Evolutionary conservation across 768 basidiomycete genomes (phyloP).

Genomic region (Paxillus rubicundulus): DNA sequence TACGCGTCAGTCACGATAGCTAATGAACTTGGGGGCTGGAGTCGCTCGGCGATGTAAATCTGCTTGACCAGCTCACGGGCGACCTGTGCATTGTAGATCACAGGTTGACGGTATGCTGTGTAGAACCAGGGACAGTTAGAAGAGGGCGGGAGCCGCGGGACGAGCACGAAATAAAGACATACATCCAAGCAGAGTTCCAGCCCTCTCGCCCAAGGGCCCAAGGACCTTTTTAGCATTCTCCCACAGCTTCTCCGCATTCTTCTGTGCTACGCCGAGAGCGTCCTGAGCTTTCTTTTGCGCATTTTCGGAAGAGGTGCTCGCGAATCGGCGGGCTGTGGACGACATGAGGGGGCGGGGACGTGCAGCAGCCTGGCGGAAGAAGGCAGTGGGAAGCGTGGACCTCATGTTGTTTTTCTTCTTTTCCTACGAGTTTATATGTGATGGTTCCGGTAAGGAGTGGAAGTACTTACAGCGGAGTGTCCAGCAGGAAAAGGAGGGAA

Average conservation of each 20-base stretch:
- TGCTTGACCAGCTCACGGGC: constrained; percentile 73
- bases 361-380: constrained; percentile 21
- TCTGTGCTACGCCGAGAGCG: constrained; percentile 55
- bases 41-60: constrained; percentile 63
- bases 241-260: constrained; percentile 52
- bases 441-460: background rate
- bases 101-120: constrained; percentile 71
- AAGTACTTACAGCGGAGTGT: background rate
- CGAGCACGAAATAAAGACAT: constrained; percentile 19
- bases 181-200: constrained; percentile 59
- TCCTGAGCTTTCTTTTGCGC: constrained; percentile 74
- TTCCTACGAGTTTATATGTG: background rate
- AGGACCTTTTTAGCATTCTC: constrained; percentile 47
- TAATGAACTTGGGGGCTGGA: constrained; percentile 60
- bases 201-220: constrained; percentile 50
- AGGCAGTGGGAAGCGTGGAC: constrained; percentile 23
- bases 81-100: constrained; percentile 77
- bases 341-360: constrained; percentile 15
- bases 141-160: background rate
- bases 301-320: constrained; percentile 41
- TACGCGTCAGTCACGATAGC: constrained; percentile 57
- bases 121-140: background rate
- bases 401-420: constrained; percentile 19
- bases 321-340: constrained; percentile 36
- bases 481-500: constrained; percentile 4